Base-by-base conservation (phyloP, 2,329 filamentous ascomycete genomes). In the Phialophora tarda region DNA sequence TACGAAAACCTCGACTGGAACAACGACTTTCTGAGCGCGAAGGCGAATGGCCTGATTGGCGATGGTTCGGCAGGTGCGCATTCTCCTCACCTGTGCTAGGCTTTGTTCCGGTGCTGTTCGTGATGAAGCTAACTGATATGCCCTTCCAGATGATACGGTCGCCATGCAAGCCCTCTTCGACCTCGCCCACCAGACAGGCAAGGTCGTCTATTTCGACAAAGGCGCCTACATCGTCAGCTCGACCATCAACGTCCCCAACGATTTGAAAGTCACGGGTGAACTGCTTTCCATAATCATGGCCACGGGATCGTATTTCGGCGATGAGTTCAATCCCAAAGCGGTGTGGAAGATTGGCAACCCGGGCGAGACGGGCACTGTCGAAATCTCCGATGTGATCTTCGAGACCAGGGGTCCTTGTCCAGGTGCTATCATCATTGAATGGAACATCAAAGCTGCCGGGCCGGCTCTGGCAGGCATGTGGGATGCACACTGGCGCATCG, bases 191-290 rank as follows among this genome's bases (percentile, higher is more conserved):
- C 41, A 51, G 5, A 74, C 77, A 0, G 71, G 57, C 58, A 84
- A 90, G 72, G 78, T 94, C 69, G 84, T 91, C 65, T 93, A 88
- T 79, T 89, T 94, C 71, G 89, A 92, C 74, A 88, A 90, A 73
- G 91, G 91, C 62, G 85, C 88, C 58, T 92, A 93, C 76, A 77
- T 91, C 62, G 81, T 93, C 71, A 88, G 85, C 51, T 83, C 86
- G 72, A 93, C 91, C 0, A 80, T 93, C 76, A 85, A 86, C 71
- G 84, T 93, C 8, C 91, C 91, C 64, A 71, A 75, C 1, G 80
- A 81, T 12, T 81, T 83, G 11, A 84, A 82, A 69, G 86, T 91
- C 63, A 82, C 88, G 2, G 88, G 88, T 14, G 87, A 90, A 71
- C 82, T 70, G 1, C 77, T 75, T 72, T 64, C 73, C 44, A 75